Evolutionary conservation across 768 basidiomycete genomes (phyloP).

Genomic region (Termitomyces sp.): DNA sequence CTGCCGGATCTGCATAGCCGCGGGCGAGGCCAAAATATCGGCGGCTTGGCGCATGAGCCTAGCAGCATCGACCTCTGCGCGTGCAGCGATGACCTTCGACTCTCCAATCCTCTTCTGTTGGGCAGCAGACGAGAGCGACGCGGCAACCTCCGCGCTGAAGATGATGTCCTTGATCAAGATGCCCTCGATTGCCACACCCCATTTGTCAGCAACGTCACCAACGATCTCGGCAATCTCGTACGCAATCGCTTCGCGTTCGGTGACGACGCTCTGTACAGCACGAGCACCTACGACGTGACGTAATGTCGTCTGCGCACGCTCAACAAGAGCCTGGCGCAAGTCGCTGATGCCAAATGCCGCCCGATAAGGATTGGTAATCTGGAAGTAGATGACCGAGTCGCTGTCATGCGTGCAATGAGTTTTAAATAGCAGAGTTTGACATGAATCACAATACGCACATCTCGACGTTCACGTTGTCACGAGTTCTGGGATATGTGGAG

Average conservation of each 20-base stretch:
- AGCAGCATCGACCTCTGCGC: conserved; percentile 94
- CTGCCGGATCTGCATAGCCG: conserved; percentile 98
- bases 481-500: conserved; percentile 47
- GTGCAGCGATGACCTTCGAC: conserved; percentile 92
- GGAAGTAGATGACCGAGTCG: conserved; percentile 93
- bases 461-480: conserved; percentile 94
- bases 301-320: conserved; percentile 90
- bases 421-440: conserved; percentile 1
- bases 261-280: conserved; percentile 93
- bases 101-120: conserved; percentile 98
- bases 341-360: conserved; percentile 93
- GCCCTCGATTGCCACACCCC: conserved; percentile 96
- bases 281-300: conserved; percentile 97
- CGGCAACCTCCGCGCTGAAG: conserved; percentile 87
- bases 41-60: conserved; percentile 96
- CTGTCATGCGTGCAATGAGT: conserved; percentile 33
- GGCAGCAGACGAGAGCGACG: conserved; percentile 90
- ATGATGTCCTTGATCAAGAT: conserved; percentile 96
- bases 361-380: conserved; percentile 86
- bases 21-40: conserved; percentile 90
- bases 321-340: conserved; percentile 79
- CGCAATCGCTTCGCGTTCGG: conserved; percentile 95
- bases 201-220: conserved; percentile 87
- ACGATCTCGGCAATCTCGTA: conserved; percentile 97
- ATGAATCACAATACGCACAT: conserved; percentile 50